These are phyloP conservation scores for Taiozyma sp. DNA, from an alignment of 1,139 yeast species.

Conservation along the genomic window DNA sequence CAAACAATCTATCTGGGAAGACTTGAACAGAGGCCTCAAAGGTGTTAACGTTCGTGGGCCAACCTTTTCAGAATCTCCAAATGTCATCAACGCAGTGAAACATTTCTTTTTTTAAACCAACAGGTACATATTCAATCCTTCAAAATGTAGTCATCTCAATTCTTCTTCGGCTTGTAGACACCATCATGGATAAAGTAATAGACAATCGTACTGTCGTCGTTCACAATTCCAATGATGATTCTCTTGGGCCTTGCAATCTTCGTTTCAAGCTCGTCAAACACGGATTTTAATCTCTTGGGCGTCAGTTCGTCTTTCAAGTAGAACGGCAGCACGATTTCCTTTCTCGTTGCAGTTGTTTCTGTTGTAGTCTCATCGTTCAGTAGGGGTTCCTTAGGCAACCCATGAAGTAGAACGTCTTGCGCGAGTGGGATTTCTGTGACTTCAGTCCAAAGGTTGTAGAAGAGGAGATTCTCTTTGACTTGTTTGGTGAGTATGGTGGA, in stretches of 20 bases:
- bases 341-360: slow-evolving; percentile 7
- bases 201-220: slow-evolving; percentile 63
- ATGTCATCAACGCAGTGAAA: slow-evolving; percentile 15
- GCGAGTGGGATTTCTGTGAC: slow-evolving; percentile 28
- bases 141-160: slow-evolving; percentile 23
- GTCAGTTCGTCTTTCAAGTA: slow-evolving; percentile 29
- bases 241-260: slow-evolving; percentile 34
- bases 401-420: slow-evolving; percentile 20
- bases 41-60: slow-evolving; percentile 14
- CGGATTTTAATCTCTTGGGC: slow-evolving; percentile 23
- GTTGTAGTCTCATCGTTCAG: slow-evolving; percentile 23
- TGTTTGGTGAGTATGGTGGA: slow-evolving; percentile 9
- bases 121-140: not conserved
- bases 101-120: slow-evolving; percentile 5
- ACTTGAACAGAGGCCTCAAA: slow-evolving; percentile 8
- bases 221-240: slow-evolving; percentile 50
- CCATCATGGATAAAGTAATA: slow-evolving; percentile 66
- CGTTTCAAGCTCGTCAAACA: slow-evolving; percentile 25
- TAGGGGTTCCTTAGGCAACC: slow-evolving; percentile 29
- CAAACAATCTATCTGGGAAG: slow-evolving; percentile 3
- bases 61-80: slow-evolving; percentile 19
- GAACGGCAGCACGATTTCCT: slow-evolving; percentile 30
- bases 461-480: slow-evolving; percentile 39
- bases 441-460: slow-evolving; percentile 50
- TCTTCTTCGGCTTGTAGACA: slow-evolving; percentile 53